These are phyloP conservation scores for Malassezia yamatoensis DNA, from an alignment of 1,284 basidiomycete species.

Conservation along the genomic window DNA sequence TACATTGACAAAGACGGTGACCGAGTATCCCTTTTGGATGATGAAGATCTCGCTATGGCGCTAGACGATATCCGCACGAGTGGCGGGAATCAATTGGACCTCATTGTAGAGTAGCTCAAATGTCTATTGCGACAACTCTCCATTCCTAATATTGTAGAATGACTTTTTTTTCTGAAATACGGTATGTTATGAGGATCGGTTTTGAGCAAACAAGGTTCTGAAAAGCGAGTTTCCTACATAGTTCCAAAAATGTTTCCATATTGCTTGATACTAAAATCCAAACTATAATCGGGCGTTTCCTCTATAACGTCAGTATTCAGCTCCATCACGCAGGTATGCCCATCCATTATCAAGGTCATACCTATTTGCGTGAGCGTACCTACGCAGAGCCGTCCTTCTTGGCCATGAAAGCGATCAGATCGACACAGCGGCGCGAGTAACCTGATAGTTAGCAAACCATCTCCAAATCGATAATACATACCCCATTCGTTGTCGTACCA, in stretches of 20 bases:
- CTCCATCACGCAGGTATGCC: not conserved
- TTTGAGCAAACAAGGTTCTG: too few species aligned
- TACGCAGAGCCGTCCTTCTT: conserved; percentile 51
- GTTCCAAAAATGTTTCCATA: too few species aligned
- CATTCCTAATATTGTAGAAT: too few species aligned
- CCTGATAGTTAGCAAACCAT: conserved; percentile 38
- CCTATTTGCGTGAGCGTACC: conserved; percentile 20
- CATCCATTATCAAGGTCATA: not conserved
- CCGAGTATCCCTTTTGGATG: conserved; percentile 35
- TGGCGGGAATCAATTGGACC: conserved; percentile 22
- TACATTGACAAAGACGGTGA: conserved; percentile 46
- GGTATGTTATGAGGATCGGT: too few species aligned
- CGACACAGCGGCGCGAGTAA: conserved; percentile 87
- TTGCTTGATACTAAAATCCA: too few species aligned
- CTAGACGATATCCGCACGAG: conserved; percentile 22
- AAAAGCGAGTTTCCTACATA: not conserved
- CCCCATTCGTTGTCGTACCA: conserved; percentile 79
- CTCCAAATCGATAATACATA: not conserved
- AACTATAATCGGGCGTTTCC: conserved; percentile 4
- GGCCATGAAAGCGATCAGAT: conserved; percentile 75
- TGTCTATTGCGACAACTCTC: not conserved
- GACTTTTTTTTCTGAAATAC: not conserved
- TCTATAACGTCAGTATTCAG: not conserved
- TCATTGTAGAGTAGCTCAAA: conserved; percentile 17
- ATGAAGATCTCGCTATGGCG: conserved; percentile 45